phyloP scores from a whole-genome alignment of 805 yeast species.

The Starmerella sp. region DNA sequence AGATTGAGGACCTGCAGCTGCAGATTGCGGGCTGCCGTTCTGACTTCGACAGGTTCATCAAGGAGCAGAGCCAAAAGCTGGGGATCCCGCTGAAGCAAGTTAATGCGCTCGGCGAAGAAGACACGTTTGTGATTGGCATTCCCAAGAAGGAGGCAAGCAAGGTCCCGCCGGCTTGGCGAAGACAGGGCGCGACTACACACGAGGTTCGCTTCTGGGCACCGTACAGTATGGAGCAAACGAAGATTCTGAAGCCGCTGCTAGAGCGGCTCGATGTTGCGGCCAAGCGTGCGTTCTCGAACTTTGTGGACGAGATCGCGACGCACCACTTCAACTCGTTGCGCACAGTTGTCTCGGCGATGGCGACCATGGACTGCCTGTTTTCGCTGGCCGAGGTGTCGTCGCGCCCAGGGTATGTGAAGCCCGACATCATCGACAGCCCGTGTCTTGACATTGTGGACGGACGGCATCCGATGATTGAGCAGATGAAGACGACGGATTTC shows the following conservation, averaged over 20 bases:
- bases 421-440: slow-evolving; percentile 38
- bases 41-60: slow-evolving; percentile 45
- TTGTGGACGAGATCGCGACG: slow-evolving; percentile 32
- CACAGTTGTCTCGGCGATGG: slow-evolving; percentile 37
- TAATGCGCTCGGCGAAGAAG: slow-evolving; percentile 50
- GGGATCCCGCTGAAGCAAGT: slow-evolving; percentile 49
- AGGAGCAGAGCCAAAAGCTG: slow-evolving; percentile 35
- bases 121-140: slow-evolving; percentile 57
- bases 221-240: slow-evolving; percentile 38
- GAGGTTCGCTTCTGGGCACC: slow-evolving; percentile 70
- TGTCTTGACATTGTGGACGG: slow-evolving; percentile 44
- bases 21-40: slow-evolving; percentile 37
- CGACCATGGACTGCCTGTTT: slow-evolving; percentile 53
- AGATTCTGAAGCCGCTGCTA: slow-evolving; percentile 46
- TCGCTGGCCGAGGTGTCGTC: slow-evolving; percentile 54
- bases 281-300: slow-evolving; percentile 37
- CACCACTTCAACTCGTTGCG: slow-evolving; percentile 32
- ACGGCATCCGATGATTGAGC: slow-evolving; percentile 58
- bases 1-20: slow-evolving; percentile 11
- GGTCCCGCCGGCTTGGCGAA: slow-evolving; percentile 68
- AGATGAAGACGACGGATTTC: slow-evolving; percentile 34
- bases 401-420: slow-evolving; percentile 38
- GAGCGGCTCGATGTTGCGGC: slow-evolving; percentile 41
- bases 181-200: slow-evolving; percentile 55
- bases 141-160: slow-evolving; percentile 44